These are phyloP conservation scores for Ascobolus immersus DNA, from an alignment of 495 filamentous ascomycete genomes.

Conservation along the genomic window DNA sequence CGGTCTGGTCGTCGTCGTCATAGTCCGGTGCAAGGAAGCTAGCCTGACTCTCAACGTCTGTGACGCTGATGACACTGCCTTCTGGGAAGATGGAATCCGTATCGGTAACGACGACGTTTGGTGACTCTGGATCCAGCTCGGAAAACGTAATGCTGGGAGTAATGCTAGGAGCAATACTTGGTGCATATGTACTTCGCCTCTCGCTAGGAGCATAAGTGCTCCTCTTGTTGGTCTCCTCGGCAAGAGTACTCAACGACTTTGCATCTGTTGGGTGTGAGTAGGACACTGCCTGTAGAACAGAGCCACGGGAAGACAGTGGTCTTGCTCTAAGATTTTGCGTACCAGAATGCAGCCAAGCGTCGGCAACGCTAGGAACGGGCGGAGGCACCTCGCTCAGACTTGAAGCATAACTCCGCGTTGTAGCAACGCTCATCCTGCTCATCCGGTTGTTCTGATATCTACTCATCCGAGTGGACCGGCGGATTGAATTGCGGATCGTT, in stretches of 20 bases:
- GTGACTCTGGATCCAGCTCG: constrained; percentile 46
- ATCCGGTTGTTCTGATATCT: constrained; percentile 69
- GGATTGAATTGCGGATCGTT: constrained; percentile 71
- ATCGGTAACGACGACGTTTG: constrained; percentile 29
- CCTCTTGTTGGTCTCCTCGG: constrained; percentile 59
- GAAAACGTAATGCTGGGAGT: no score
- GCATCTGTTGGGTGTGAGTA: constrained; percentile 13
- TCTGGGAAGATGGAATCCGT: no score
- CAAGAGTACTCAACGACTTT: constrained; percentile 52
- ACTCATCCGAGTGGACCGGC: constrained; percentile 71
- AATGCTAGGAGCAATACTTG: no score
- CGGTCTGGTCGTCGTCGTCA: constrained; percentile 71
- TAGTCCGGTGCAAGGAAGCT: no score
- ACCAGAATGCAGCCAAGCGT: constrained; percentile 68
- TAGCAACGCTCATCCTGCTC: constrained; percentile 80
- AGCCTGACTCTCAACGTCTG: no score
- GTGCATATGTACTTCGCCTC: no score
- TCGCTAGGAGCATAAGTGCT: no score
- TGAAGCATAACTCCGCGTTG: constrained; percentile 76
- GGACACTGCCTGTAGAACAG: constrained; percentile 27
- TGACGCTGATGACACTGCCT: no score
- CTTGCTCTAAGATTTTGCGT: no score
- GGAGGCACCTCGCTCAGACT: constrained; percentile 64
- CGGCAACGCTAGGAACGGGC: constrained; percentile 87
- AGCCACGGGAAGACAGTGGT: constrained; percentile 36